Conservation (phyloP, 2,329 filamentous ascomycete genomes). For the Pochonia chlamydosporia region DNA sequence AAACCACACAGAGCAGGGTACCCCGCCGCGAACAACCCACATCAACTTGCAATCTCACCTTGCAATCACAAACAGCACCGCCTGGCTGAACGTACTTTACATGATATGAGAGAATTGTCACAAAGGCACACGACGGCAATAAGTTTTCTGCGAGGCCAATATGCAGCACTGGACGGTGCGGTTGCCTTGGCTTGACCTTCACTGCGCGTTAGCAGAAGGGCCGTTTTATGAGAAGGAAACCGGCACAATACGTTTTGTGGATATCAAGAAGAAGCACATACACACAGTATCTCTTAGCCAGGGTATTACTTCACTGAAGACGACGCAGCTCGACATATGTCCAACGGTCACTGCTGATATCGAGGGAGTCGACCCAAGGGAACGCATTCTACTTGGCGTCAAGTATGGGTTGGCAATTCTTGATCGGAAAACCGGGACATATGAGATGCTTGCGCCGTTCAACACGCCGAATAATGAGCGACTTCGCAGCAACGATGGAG, state of each 20-base stretch:
- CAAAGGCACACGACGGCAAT: too few relatives aligned
- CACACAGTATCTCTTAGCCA: constrained; percentile 63
- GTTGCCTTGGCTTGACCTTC: constrained; percentile 51
- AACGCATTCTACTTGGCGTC: constrained; percentile 69
- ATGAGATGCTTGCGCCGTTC: constrained; percentile 49
- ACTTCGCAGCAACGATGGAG: constrained; percentile 74
- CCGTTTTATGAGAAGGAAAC: constrained; percentile 65
- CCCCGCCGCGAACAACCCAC: neutral
- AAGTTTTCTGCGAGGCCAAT: neutral
- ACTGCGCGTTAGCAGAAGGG: constrained; percentile 66
- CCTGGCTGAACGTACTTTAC: too few relatives aligned
- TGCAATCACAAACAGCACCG: too few relatives aligned
- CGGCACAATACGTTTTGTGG: constrained; percentile 68
- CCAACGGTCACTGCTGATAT: constrained; percentile 74
- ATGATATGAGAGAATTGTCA: too few relatives aligned
- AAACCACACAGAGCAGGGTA: too few relatives aligned
- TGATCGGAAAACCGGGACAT: constrained; percentile 53
- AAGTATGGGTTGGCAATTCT: constrained; percentile 80
- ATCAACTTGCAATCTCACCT: neutral
- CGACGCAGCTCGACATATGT: constrained; percentile 48
- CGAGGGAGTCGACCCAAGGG: constrained; percentile 51
- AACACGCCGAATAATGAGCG: constrained; percentile 39
- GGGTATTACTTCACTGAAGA: constrained; percentile 58
- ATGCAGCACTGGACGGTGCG: constrained; percentile 40
- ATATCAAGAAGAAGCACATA: constrained; percentile 73